Percentiles rank a stretch among this genome's conserved stretches.
Conservation (phyloP, 2,329 filamentous ascomycete genomes). For the Magnaporthales sp. region DNA sequence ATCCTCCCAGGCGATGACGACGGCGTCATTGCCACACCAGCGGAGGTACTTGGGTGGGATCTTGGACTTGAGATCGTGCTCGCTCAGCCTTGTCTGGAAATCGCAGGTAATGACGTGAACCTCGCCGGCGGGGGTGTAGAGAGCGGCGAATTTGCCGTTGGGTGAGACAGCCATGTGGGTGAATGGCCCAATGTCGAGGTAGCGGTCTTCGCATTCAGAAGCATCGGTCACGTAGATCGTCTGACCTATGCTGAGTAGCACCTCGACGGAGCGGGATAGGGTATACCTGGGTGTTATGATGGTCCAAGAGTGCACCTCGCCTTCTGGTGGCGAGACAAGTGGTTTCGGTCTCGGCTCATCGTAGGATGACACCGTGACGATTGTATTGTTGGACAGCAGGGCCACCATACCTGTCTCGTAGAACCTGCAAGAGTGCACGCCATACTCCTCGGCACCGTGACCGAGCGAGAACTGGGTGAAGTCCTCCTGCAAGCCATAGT, state of each 20-base stretch:
- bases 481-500: constrained; percentile 84
- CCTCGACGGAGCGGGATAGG: constrained; percentile 86
- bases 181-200: constrained; percentile 87
- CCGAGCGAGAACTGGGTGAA: constrained; percentile 92
- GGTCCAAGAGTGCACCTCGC: constrained; percentile 78
- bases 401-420: constrained; percentile 91
- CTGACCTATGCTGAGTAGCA: constrained; percentile 73
- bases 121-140: constrained; percentile 78
- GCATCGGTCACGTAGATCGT: constrained; percentile 85
- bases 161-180: constrained; percentile 85
- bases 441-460: constrained; percentile 78
- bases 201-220: constrained; percentile 81
- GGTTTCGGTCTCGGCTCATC: constrained; percentile 81
- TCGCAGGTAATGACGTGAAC: constrained; percentile 92
- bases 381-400: constrained; percentile 75
- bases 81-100: constrained; percentile 84
- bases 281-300: constrained; percentile 83
- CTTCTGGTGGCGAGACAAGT: constrained; percentile 68
- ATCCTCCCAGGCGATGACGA: constrained; percentile 93
- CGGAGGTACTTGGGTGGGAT: constrained; percentile 81
- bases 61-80: constrained; percentile 81
- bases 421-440: constrained; percentile 84
- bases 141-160: constrained; percentile 77
- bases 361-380: constrained; percentile 83
- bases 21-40: constrained; percentile 94